Percentiles rank a stretch among this genome's conserved stretches.
These are phyloP conservation scores for Colletotrichum orchidophilum DNA, from an alignment of 2,329 filamentous ascomycete genomes.

Conservation along the genomic window DNA sequence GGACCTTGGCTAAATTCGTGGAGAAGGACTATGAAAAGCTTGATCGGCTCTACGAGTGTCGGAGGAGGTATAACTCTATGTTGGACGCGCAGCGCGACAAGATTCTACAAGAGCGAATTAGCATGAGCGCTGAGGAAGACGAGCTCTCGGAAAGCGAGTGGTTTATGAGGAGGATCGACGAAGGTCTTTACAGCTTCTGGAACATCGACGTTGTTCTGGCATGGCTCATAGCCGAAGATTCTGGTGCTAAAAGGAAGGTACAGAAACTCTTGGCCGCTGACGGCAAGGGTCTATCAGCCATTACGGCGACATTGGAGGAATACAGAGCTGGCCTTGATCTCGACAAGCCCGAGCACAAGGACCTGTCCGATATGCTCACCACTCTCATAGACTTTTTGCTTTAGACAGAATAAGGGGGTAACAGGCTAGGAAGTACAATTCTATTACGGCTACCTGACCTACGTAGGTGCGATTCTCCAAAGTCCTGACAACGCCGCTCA, in stretches of 20 bases:
- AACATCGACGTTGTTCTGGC: conserved; percentile 85
- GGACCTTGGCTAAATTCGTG: conserved; percentile 91
- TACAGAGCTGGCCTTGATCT: conserved; percentile 63
- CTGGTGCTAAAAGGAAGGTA: conserved; percentile 75
- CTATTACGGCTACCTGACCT: neutral
- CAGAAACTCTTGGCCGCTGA: conserved; percentile 70
- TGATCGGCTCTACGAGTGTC: conserved; percentile 73
- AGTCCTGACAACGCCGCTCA: neutral
- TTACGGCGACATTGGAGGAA: conserved; percentile 75
- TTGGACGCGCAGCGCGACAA: conserved; percentile 70
- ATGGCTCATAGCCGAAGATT: conserved; percentile 92
- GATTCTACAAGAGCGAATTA: conserved; percentile 56
- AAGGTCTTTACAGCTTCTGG: conserved; percentile 85
- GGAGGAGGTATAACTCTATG: conserved; percentile 74
- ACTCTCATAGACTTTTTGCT: conserved; percentile 62
- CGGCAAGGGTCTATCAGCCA: conserved; percentile 70
- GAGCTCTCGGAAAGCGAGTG: conserved; percentile 74
- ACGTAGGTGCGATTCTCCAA: neutral
- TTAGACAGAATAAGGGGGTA: conserved; percentile 8
- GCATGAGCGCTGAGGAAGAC: conserved; percentile 59
- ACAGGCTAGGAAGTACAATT: conserved; percentile 3
- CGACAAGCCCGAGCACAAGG: conserved; percentile 67
- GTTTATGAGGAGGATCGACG: conserved; percentile 80
- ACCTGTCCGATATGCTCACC: conserved; percentile 63
- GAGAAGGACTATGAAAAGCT: conserved; percentile 95